phyloP scores from a whole-genome alignment of 1,284 basidiomycete species.

The Cutaneotrichosporon cyanovorans region DNA sequence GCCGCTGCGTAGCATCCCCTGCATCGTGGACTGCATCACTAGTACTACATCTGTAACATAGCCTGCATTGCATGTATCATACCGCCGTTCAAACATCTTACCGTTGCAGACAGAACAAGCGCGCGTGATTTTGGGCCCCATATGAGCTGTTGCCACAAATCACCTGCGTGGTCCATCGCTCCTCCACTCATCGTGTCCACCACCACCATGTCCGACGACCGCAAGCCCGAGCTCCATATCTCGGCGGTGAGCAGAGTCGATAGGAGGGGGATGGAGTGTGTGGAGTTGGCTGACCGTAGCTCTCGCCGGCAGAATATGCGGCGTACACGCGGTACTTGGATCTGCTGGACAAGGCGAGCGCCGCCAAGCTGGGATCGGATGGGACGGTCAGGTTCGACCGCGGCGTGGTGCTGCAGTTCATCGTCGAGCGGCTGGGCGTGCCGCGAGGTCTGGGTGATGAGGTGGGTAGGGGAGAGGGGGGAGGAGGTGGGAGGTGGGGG shows the following conservation, averaged over 20 bases:
- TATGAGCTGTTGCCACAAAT: too few species aligned
- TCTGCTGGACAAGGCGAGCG: conserved; percentile 13
- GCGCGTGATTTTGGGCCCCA: too few species aligned
- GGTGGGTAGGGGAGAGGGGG: conserved; percentile 9
- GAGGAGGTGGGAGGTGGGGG: too few species aligned
- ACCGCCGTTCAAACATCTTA: too few species aligned
- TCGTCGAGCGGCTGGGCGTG: conserved; percentile 10
- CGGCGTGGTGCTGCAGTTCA: conserved; percentile 8
- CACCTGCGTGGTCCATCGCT: not conserved
- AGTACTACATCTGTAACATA: too few species aligned
- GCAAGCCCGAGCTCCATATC: conserved; percentile 12
- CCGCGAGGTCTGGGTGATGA: conserved; percentile 12
- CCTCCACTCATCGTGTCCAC: not conserved
- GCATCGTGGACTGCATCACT: too few species aligned
- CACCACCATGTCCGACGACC: conserved; percentile 3
- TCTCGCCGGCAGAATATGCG: conserved; percentile 18
- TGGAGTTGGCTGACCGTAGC: conserved; percentile 7
- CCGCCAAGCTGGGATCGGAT: conserved; percentile 10
- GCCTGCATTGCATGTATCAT: too few species aligned
- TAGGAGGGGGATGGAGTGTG: too few species aligned
- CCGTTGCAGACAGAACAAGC: too few species aligned
- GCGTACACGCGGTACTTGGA: conserved; percentile 20
- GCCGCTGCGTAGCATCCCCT: too few species aligned
- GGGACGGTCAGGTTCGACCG: conserved; percentile 15
- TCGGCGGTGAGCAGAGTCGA: conserved; percentile 7